phyloP scores from a whole-genome alignment of 805 yeast species.

The Ogataea philodendri region DNA sequence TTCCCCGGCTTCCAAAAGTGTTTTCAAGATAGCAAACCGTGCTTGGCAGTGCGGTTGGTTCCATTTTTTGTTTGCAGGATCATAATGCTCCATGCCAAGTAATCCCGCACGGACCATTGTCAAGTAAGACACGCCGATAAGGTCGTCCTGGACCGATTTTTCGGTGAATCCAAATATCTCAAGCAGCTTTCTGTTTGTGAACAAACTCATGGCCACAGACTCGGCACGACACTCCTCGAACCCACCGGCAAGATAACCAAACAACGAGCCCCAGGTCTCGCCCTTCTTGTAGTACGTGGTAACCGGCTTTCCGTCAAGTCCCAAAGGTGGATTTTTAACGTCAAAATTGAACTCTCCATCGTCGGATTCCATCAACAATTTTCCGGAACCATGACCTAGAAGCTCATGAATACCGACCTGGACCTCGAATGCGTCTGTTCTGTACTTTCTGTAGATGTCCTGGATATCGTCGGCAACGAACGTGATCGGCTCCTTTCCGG shows the following conservation, averaged over 20 bases:
- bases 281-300: constrained; percentile 71
- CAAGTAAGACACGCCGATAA: constrained; percentile 65
- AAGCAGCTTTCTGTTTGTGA: constrained; percentile 64
- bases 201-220: constrained; percentile 77
- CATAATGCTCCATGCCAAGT: constrained; percentile 81
- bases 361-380: constrained; percentile 57
- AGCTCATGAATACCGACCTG: constrained; percentile 93
- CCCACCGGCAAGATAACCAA: constrained; percentile 80
- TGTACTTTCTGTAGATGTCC: constrained; percentile 62
- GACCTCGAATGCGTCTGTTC: constrained; percentile 83
- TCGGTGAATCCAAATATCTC: constrained; percentile 68
- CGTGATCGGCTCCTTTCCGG: constrained; percentile 65
- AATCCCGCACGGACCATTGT: constrained; percentile 90
- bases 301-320: constrained; percentile 59
- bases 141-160: constrained; percentile 57
- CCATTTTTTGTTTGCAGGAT: constrained; percentile 78
- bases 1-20: constrained; percentile 61
- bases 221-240: constrained; percentile 95
- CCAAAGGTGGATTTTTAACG: constrained; percentile 56
- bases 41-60: constrained; percentile 97
- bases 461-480: constrained; percentile 56
- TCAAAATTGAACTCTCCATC: constrained; percentile 75
- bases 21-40: constrained; percentile 78
- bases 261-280: constrained; percentile 88
- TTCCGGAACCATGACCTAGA: constrained; percentile 90